A percentile compares a stretch with the other conserved stretches of the same genome.
Evolutionary conservation across 495 filamentous ascomycete species (phyloP).

Genomic region (Trichoderma gamsii): DNA sequence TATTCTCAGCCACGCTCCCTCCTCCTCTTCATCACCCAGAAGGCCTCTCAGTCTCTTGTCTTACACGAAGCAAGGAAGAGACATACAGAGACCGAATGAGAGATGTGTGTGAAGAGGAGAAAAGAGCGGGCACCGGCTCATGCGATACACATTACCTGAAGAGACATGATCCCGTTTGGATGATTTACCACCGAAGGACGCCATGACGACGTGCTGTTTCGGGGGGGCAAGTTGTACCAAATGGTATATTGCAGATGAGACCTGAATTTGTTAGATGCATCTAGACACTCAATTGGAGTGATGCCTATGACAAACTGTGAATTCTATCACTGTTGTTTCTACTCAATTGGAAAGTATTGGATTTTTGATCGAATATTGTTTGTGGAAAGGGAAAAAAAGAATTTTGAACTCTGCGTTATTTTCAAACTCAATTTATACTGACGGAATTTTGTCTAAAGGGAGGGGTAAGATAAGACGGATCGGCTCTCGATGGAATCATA

Average conservation of each 20-base stretch:
- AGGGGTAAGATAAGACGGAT: background rate
- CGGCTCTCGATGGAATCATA: constrained; percentile 10
- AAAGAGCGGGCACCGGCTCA: constrained; percentile 35
- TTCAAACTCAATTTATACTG: constrained; percentile 4
- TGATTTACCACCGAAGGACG: constrained; percentile 14
- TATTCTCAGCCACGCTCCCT: constrained; percentile 72
- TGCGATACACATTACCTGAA: constrained; percentile 38
- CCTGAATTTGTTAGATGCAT: background rate
- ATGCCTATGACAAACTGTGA: background rate
- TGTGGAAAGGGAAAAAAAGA: background rate
- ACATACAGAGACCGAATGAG: background rate
- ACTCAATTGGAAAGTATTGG: background rate
- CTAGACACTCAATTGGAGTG: background rate
- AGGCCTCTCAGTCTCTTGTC: background rate
- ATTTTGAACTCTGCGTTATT: background rate
- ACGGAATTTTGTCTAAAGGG: background rate
- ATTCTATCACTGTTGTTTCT: constrained; percentile 1
- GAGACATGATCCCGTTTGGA: constrained; percentile 15
- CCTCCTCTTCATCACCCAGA: background rate
- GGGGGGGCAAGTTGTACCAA: background rate
- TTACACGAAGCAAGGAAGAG: background rate
- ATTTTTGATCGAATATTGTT: background rate
- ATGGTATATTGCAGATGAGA: background rate
- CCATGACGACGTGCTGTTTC: constrained; percentile 9
- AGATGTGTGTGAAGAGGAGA: background rate